Evolutionary conservation across 768 basidiomycete species (phyloP), one percentile per base, ranked within the genome.

Genomic region (Pleurotus tuber-regium): DNA sequence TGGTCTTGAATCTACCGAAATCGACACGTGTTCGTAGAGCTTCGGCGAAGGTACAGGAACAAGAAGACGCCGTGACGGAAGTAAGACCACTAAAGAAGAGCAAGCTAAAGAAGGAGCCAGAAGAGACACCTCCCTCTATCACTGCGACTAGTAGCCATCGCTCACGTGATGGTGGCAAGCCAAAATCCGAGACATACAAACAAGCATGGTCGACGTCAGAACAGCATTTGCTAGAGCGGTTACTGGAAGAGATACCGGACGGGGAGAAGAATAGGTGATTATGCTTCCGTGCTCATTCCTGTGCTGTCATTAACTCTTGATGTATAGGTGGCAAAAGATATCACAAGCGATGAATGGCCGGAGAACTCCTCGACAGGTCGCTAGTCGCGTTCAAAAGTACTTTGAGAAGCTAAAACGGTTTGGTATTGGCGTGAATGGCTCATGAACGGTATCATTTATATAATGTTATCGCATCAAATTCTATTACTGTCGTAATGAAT

Each of bases 351-450:
- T 92, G 90, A 73, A 81, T 42, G 89, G 89, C 0, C 73, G 73
- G 38, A 70, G 89, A 52, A 91, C 90, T 3, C 83, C 89, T 3
- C 70, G 89, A 54, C 90, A 92, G 70, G 90, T 92, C n/a, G 89
- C 89, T 30, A 90, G 87, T 70, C 79, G 89, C 14, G 89, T 92
- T 49, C 90, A 92, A 59, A 92, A 92, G 67, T 92, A 91, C 66
- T 86, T 89, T 64, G 87, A 87, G 63, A 92, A 91, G 72, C 65
- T 92, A 65, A 89, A 84, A 68, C 78, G 79, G 56, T 90, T 83
- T 64, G 88, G 89, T 29, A 59, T 86, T 43, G 77, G 59, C 11
- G 48, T 61, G 14, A 50, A 55, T 38, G 53, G 46, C 30, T 44
- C 29, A 23, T 48, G n/a, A n/a, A n/a, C n/a, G n/a, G n/a, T n/a